A percentile compares a stretch with the other conserved stretches of the same genome.
Evolutionary conservation across 2,329 filamentous ascomycete genomes (phyloP).

Genomic region (Dothistroma septosporum): DNA sequence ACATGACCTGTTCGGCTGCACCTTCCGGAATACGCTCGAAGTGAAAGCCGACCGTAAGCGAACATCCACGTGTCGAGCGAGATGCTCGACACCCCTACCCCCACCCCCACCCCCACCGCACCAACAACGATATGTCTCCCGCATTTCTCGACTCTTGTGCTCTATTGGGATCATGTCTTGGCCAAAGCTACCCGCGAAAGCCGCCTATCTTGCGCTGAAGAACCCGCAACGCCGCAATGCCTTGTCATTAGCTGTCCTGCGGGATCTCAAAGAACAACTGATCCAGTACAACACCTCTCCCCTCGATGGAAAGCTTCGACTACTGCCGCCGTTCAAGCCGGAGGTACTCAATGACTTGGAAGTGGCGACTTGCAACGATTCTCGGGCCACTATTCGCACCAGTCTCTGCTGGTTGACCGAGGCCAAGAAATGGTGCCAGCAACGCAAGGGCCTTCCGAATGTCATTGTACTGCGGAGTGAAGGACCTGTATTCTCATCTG

Average conservation of each 20-base stretch:
- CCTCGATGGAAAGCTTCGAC: conserved; percentile 12
- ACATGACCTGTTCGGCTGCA: neutral
- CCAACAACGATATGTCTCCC: neutral
- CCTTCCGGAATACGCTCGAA: neutral
- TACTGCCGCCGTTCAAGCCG: conserved; percentile 17
- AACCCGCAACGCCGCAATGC: conserved; percentile 19
- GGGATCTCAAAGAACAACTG: conserved; percentile 15
- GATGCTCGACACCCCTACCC: neutral
- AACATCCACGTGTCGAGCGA: neutral
- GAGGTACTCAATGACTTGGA: conserved; percentile 13
- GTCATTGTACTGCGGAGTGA: conserved; percentile 18
- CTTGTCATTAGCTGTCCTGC: conserved; percentile 13
- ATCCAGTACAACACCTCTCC: conserved; percentile 18
- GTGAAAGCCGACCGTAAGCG: neutral
- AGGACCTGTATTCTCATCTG: conserved; percentile 20
- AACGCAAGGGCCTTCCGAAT: conserved; percentile 16
- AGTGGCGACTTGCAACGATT: conserved; percentile 2
- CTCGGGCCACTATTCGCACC: neutral
- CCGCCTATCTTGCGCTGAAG: conserved; percentile 15
- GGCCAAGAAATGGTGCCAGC: conserved; percentile 7
- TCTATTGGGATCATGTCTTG: conserved; percentile 4
- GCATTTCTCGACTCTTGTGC: neutral
- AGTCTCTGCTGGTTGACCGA: conserved; percentile 15
- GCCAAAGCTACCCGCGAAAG: conserved; percentile 17
- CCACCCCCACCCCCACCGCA: neutral